Evolutionary conservation across 2,329 filamentous ascomycete species (phyloP).

Genomic region (Xylariaceae sp.): DNA sequence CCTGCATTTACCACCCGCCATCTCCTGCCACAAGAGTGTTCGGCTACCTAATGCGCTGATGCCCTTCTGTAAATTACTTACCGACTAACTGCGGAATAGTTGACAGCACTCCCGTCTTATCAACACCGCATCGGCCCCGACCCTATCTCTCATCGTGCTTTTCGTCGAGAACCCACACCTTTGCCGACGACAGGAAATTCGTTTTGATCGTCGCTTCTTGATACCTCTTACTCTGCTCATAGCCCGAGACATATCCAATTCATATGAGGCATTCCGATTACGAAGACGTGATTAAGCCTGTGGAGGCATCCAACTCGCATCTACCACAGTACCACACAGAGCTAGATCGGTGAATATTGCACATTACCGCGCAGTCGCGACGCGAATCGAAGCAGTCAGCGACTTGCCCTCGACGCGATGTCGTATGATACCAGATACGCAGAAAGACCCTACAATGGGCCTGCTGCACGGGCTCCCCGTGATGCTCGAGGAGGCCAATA

Average conservation of each 20-base stretch:
- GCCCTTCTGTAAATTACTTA: neutral
- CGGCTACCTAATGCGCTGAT: neutral
- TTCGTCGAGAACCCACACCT: neutral
- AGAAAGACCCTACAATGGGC: slow-evolving; percentile 45
- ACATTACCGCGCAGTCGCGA: neutral
- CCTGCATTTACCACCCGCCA: neutral
- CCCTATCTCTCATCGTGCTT: neutral
- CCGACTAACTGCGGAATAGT: neutral
- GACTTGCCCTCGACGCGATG: slow-evolving; percentile 34
- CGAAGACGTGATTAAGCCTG: slow-evolving; percentile 1
- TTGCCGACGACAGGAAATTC: neutral
- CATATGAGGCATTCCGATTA: slow-evolving; percentile 10
- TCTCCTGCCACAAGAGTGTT: neutral
- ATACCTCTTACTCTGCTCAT: slow-evolving; percentile 14
- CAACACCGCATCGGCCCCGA: neutral
- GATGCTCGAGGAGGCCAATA: slow-evolving; percentile 26
- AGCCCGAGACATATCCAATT: neutral
- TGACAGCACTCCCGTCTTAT: neutral
- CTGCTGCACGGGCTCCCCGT: slow-evolving; percentile 37
- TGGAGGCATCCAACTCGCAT: neutral
- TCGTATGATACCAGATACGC: slow-evolving; percentile 47
- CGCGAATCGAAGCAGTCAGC: neutral
- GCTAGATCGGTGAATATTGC: slow-evolving; percentile 11
- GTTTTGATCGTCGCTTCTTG: neutral
- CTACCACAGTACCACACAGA: slow-evolving; percentile 1